Evolutionary conservation across 108 stramenopile genomes (phyloP).

Genomic region (Chaetoceros tenuissimus): DNA sequence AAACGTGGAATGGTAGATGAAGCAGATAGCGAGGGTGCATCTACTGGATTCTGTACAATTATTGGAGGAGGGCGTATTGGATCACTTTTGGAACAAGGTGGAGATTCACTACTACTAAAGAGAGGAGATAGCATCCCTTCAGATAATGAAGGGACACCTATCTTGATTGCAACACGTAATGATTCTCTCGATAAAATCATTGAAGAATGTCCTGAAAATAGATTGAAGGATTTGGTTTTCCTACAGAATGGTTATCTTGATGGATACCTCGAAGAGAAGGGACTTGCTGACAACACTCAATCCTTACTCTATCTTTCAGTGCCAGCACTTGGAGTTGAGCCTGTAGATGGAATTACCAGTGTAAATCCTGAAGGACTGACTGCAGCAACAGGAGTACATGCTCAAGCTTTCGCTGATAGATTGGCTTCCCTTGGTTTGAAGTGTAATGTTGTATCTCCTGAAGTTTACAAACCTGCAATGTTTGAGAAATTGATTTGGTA

Average conservation of each 20-base stretch:
- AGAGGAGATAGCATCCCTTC: slow-evolving; percentile 50
- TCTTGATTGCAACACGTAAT: slow-evolving; percentile 86
- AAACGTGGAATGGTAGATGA: not conserved
- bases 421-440: slow-evolving; percentile 58
- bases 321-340: slow-evolving; percentile 65
- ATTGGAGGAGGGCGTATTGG: slow-evolving; percentile 76
- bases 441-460: slow-evolving; percentile 60
- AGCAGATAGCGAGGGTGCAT: not conserved
- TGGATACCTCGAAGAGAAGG: slow-evolving; percentile 53
- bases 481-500: slow-evolving; percentile 85
- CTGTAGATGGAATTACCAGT: slow-evolving; percentile 85
- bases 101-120: slow-evolving; percentile 38
- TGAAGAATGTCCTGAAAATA: slow-evolving; percentile 53
- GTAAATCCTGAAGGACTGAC: slow-evolving; percentile 90
- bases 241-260: slow-evolving; percentile 90
- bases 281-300: slow-evolving; percentile 73
- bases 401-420: slow-evolving; percentile 68
- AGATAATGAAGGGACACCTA: slow-evolving; percentile 48
- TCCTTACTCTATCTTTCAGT: slow-evolving; percentile 82
- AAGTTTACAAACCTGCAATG: slow-evolving; percentile 65
- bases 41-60: slow-evolving; percentile 13
- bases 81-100: slow-evolving; percentile 38
- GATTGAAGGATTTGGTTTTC: slow-evolving; percentile 85
- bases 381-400: slow-evolving; percentile 77
- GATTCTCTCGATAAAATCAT: slow-evolving; percentile 84